A percentile compares a stretch with the other conserved stretches of the same genome.
These are phyloP conservation scores for Zelonia costaricensis DNA, from an alignment of 208 protist species.

Conservation along the genomic window DNA sequence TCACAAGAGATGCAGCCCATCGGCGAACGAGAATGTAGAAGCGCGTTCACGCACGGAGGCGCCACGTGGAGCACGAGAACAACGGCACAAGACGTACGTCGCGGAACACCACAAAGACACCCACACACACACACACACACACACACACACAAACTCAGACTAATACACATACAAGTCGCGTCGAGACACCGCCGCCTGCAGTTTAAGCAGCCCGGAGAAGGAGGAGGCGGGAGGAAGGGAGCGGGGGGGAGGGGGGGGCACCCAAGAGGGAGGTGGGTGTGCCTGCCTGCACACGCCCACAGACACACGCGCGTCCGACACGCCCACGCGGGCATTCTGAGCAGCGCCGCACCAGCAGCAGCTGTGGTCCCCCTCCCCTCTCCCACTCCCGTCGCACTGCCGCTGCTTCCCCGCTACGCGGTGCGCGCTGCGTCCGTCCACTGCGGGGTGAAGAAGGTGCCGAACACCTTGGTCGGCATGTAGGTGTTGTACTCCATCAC, in stretches of 20 bases:
- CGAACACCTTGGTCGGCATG: constrained; percentile 57
- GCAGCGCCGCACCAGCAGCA: too few relatives aligned
- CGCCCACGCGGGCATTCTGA: too few relatives aligned
- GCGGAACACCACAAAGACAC: neutral
- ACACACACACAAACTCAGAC: neutral
- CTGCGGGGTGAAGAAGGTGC: constrained; percentile 56
- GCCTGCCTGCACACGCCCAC: too few relatives aligned
- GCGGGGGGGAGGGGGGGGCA: too few relatives aligned
- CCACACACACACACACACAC: neutral
- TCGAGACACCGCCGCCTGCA: neutral
- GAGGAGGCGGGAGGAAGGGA: neutral
- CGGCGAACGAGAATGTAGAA: too few relatives aligned
- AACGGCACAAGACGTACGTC: too few relatives aligned
- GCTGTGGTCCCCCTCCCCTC: neutral
- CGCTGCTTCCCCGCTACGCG: neutral
- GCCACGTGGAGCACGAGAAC: too few relatives aligned
- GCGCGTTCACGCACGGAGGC: too few relatives aligned
- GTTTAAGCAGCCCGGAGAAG: neutral
- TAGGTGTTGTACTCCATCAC: constrained; percentile 88
- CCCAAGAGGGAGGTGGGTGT: too few relatives aligned
- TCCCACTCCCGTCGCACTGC: too few relatives aligned
- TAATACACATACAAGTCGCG: neutral
- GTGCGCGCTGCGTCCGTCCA: constrained; percentile 25
- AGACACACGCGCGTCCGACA: too few relatives aligned
- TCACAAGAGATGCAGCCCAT: too few relatives aligned